Conservation (phyloP, 23 red algal species). For the Gracilaria gracilis region DNA sequence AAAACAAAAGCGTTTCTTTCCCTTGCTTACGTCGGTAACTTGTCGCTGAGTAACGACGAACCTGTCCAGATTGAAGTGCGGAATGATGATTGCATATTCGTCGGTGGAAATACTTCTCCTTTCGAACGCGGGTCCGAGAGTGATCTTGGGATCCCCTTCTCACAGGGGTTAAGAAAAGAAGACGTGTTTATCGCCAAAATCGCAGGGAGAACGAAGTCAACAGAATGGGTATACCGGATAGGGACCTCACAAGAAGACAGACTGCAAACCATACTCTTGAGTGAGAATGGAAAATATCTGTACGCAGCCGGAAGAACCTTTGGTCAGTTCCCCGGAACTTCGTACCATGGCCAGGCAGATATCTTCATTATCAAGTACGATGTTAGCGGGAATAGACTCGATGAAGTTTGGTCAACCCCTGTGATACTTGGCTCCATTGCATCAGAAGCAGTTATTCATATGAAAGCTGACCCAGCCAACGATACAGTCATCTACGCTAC, state of each 20-base stretch:
- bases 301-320: constrained; percentile 42
- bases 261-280: constrained; percentile 48
- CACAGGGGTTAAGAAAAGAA: constrained; percentile 28
- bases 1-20: background rate
- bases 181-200: constrained; percentile 61
- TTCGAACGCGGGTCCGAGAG: constrained; percentile 42
- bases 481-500: constrained; percentile 52
- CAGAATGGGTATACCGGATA: constrained; percentile 52
- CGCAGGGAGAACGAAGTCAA: background rate
- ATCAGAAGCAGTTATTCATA: constrained; percentile 48
- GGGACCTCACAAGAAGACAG: constrained; percentile 61
- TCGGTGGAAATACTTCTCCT: constrained; percentile 61
- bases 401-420: constrained; percentile 42
- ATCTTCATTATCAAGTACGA: constrained; percentile 66
- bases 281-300: constrained; percentile 33
- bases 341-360: constrained; percentile 44
- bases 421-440: constrained; percentile 46
- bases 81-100: constrained; percentile 22
- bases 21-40: constrained; percentile 34
- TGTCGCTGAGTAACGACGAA: constrained; percentile 59
- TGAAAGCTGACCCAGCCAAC: constrained; percentile 40
- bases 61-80: constrained; percentile 27
- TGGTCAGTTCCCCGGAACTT: constrained; percentile 45
- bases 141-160: constrained; percentile 40
- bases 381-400: constrained; percentile 21